Evolutionary conservation across 495 filamentous ascomycete species (phyloP).

Genomic region (Diplogelasinospora grovesii): DNA sequence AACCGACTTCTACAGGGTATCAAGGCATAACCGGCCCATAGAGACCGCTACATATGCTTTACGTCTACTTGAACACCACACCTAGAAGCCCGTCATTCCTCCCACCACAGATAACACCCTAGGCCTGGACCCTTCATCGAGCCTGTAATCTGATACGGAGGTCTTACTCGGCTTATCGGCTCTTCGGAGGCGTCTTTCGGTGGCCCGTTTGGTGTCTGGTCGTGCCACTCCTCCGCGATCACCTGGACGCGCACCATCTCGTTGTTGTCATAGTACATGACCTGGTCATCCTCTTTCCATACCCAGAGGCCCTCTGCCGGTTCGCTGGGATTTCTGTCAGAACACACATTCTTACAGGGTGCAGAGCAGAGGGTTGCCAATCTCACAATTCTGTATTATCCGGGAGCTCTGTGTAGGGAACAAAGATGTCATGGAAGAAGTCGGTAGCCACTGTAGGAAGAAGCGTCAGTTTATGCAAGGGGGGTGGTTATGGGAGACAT

Average conservation of each 20-base stretch:
- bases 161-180: slow-evolving; percentile 15
- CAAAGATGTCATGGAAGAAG: slow-evolving; percentile 86
- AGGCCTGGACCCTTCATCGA: slow-evolving; percentile 48
- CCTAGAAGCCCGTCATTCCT: slow-evolving; percentile 15
- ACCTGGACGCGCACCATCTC: slow-evolving; percentile 83
- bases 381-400: slow-evolving; percentile 69
- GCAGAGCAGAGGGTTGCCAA: neutral
- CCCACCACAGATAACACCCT: slow-evolving; percentile 51
- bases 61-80: neutral
- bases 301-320: slow-evolving; percentile 69
- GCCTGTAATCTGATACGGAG: slow-evolving; percentile 65
- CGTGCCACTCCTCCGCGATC: slow-evolving; percentile 78
- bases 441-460: slow-evolving; percentile 59
- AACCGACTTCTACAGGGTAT: slow-evolving; percentile 62
- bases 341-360: slow-evolving; percentile 2
- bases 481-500: neutral
- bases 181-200: slow-evolving; percentile 47
- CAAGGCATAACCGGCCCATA: slow-evolving; percentile 27
- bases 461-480: neutral
- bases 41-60: neutral
- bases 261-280: slow-evolving; percentile 78
- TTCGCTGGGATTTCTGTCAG: too few relatives aligned
- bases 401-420: slow-evolving; percentile 64
- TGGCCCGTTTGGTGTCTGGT: slow-evolving; percentile 70
- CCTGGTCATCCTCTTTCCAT: slow-evolving; percentile 65